Base-by-base conservation (phyloP, 495 filamentous ascomycete species). In the Hypoxylon rickii region DNA sequence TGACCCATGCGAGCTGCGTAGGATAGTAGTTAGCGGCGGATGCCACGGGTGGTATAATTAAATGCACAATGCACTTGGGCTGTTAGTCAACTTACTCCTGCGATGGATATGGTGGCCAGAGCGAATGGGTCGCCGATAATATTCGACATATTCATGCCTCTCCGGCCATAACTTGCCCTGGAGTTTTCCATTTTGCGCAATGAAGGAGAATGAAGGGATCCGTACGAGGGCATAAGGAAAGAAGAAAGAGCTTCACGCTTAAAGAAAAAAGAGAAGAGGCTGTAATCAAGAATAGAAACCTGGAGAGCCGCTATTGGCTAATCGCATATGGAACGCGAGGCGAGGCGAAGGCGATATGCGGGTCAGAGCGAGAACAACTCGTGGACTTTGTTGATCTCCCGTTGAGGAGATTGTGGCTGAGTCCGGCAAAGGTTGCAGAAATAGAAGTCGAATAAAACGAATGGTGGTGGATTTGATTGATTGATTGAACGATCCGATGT, bases 51-150 rank as follows among this genome's bases (percentile, higher is more conserved):
- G n/a, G n/a, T n/a, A n/a, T n/a, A n/a, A n/a, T n/a, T n/a, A n/a
- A n/a, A n/a, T n/a, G n/a, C n/a, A n/a, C n/a, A n/a, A n/a, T n/a
- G n/a, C n/a, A n/a, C n/a, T n/a, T n/a, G n/a, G n/a, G n/a, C n/a
- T 4, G 4, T 29, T 29, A 10, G 43, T 24, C 18, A 15, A 82
- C 90, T 71, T 83, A 96, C 92, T 56, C 88, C 79, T 50, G 92
- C 85, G 72, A 99, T 96, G 20, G 91, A 96, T 33, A 94, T 83
- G 12, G 94, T 99, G 34, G 92, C 91, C 33, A 97, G 82, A 43
- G 94, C 92, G 75, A 99, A 97, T 2, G 95, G 95, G 75, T 97
- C 93, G 62, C 94, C 94, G 41, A 97, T 77, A 46, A 97, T 89
- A 71, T 96, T 92, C 64, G 89, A 90, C 69, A 91, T 73, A 58